Evolutionary conservation across 495 filamentous ascomycete genomes (phyloP).

Genomic region (Aspergillus diversus): DNA sequence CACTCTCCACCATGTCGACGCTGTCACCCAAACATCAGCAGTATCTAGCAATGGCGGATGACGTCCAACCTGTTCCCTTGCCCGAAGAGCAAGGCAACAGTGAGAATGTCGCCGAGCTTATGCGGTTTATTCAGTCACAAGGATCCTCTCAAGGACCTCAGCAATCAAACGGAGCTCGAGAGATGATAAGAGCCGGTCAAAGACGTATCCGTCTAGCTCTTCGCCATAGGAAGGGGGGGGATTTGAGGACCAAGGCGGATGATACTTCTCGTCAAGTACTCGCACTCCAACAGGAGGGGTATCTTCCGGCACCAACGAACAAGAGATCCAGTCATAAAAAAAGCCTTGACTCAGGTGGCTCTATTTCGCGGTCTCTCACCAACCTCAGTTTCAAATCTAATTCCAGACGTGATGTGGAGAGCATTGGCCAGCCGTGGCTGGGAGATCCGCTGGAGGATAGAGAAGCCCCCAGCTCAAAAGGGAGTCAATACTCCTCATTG

Average conservation of each 20-base stretch:
- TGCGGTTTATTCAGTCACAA: constrained; percentile 45
- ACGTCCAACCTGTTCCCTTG: constrained; percentile 24
- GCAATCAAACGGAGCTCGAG: constrained; percentile 26
- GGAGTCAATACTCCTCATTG: constrained; percentile 34
- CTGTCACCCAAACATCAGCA: constrained; percentile 25
- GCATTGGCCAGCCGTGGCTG: constrained; percentile 48
- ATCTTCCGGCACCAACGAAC: constrained; percentile 26
- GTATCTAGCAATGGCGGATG: constrained; percentile 17
- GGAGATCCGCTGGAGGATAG: constrained; percentile 30
- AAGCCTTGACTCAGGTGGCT: constrained; percentile 20
- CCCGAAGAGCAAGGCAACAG: constrained; percentile 32
- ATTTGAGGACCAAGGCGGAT: constrained; percentile 33
- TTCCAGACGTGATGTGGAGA: constrained; percentile 45
- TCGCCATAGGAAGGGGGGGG: constrained; percentile 38
- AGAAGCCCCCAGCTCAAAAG: constrained; percentile 21
- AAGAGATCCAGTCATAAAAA: constrained; percentile 19
- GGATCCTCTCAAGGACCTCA: constrained; percentile 17
- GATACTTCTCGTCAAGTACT: constrained; percentile 38
- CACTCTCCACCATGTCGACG: constrained; percentile 36
- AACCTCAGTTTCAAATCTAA: constrained; percentile 31
- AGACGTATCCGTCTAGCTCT: constrained; percentile 45
- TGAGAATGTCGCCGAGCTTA: constrained; percentile 42
- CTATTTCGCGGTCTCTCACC: constrained; percentile 18
- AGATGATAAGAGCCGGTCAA: constrained; percentile 45
- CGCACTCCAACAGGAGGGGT: constrained; percentile 44